Base-by-base conservation (phyloP, 306 rosid species). In the Cucurbita moschata region DNA sequence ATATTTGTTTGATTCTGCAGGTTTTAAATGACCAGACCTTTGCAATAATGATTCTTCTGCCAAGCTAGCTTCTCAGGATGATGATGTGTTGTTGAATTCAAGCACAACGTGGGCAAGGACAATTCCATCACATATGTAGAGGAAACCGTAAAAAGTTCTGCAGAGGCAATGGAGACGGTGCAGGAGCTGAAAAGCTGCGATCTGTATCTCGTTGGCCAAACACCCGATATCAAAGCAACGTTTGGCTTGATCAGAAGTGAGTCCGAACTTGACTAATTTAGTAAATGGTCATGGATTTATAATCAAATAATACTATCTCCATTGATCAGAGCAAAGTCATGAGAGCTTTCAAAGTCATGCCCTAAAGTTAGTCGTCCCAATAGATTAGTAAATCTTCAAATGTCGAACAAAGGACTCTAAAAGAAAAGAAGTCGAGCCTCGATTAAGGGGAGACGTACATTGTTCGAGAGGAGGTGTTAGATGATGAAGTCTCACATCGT, bases 11-110 rank as follows among this genome's bases (percentile, higher is more conserved):
- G 75, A 38, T 77, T 74, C 39, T 83, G 78, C 89, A 89, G 97
- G 98, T 92, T 58, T 83, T 92, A 83, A 90, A 90, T 83, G 96
- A 92, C 75, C 90, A 92, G 75, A 92, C 96, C 30, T 92, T 92
- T 78, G 96, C 96, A 35, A 86, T 92, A 40, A 88, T 92, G 96
- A 86, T 92, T 77, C 87, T 37, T 51, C 58, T 75, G 39, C 77
- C 50, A 65, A 40, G 7, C 2, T 58, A 39, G 58, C 63, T 69
- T 76, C 87, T n/a, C 56, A 40, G 11, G 97, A 85, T 39, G 90
- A 80, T 39, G 90, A 80, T 30, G 81, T 78, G 83, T 91, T 9
- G 8, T 52, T 3, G 86, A 84, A 26, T 78, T 85, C 49, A 88
- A 70, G 84, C 60, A 71, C 57, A 79, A 70, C 12, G 77, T 23